phyloP scores from a whole-genome alignment of 2,329 filamentous ascomycete genomes.

The Didymosphaeria variabile region DNA sequence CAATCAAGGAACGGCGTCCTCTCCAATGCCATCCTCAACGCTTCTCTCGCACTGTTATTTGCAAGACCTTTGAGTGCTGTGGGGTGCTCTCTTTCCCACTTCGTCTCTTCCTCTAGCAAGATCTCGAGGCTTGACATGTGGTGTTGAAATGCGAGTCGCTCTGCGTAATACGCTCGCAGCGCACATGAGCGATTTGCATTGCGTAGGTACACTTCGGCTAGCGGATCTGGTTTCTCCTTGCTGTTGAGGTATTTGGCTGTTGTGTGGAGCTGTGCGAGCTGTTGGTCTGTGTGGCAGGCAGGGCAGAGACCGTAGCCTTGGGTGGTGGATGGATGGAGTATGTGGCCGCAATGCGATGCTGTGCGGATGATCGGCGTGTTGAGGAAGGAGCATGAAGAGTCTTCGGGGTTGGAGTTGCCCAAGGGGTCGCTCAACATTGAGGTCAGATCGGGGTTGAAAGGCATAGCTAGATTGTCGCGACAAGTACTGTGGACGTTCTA shows the following conservation, averaged over 20 bases:
- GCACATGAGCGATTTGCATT: not conserved
- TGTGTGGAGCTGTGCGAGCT: not conserved
- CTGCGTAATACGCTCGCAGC: not conserved
- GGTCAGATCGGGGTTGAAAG: not conserved
- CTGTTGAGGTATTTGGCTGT: not conserved
- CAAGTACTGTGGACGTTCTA: not conserved
- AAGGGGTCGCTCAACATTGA: not conserved
- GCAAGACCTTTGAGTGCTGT: not conserved
- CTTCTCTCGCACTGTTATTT: not conserved
- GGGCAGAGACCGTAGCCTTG: not conserved
- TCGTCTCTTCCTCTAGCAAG: not conserved
- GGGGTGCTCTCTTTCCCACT: not conserved
- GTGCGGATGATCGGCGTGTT: not conserved
- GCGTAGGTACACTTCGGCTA: not conserved
- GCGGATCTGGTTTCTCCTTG: not conserved
- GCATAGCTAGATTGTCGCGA: not conserved
- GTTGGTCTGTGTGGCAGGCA: not conserved
- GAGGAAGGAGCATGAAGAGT: not conserved
- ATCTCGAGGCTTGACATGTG: slow-evolving; percentile 1
- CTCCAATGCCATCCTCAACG: not conserved
- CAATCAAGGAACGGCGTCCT: not conserved
- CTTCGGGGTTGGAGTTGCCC: not conserved
- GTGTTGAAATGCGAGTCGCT: not conserved
- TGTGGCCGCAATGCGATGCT: slow-evolving; percentile 3
- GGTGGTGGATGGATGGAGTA: not conserved